Conservation (phyloP, 2,329 filamentous ascomycete genomes). For the Gnomoniopsis sp. region DNA sequence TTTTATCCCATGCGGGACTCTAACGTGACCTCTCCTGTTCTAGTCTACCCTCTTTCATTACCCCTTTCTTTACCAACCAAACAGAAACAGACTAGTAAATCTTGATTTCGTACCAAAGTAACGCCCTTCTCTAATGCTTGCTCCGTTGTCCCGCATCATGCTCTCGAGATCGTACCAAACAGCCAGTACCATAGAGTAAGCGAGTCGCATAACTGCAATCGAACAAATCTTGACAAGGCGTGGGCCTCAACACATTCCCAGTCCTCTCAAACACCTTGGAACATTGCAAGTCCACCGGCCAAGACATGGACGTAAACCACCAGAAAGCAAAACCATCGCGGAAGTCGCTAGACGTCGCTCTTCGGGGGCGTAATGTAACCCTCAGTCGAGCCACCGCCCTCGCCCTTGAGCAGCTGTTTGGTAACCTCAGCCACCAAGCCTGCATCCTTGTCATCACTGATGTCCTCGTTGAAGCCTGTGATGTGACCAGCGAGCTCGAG, state of each 20-base stretch:
- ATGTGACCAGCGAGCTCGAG: slow-evolving; percentile 73
- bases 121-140: neutral
- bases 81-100: neutral
- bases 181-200: neutral
- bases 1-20: too few relatives aligned
- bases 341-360: neutral
- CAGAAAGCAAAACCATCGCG: neutral
- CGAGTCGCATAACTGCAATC: neutral
- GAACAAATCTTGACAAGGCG: neutral
- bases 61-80: neutral
- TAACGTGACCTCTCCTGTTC: neutral
- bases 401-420: slow-evolving; percentile 7
- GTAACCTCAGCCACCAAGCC: slow-evolving; percentile 8
- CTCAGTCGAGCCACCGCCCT: neutral
- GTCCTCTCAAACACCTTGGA: neutral
- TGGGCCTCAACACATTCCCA: too few relatives aligned
- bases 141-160: neutral
- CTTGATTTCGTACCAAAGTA: neutral
- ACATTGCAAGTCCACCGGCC: neutral
- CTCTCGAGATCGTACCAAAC: neutral
- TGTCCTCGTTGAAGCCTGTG: slow-evolving; percentile 32
- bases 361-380: slow-evolving; percentile 12
- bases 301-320: neutral
- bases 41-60: neutral
- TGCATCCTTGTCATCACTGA: slow-evolving; percentile 10